Base-by-base conservation (phyloP, 1,284 basidiomycete species). In the Veloboletus limbatus region DNA sequence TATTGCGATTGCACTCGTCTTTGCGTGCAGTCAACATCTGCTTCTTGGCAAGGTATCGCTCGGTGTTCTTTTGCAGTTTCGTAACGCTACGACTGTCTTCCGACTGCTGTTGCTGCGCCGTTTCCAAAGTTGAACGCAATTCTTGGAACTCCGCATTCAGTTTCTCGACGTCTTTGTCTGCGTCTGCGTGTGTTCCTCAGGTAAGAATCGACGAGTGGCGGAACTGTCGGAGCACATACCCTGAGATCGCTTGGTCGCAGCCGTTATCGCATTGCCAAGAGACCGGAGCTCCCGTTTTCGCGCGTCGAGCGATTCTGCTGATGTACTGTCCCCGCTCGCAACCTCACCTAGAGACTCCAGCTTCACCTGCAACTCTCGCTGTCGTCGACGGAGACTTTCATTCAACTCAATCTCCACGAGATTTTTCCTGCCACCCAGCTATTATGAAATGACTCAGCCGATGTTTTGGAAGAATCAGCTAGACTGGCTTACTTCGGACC, bases 1-100 rank as follows among this genome's bases (percentile, higher is more conserved):
- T 97, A 60, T 89, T 93, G 54, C 90, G 82, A 62, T 92, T 94
- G 64, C 90, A 94, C 61, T 97, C 92, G 52, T 97, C 95, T 62
- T 92, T 92, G 43, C 94, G 83, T 36, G 78, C 79, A 16, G 81
- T 59, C 11, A 98, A 73, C 70, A 95, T 88, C 62, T 93, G 88
- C 34, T 87, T 81, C 69, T 98, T 98, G 32, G 91, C 84, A 6
- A 97, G 78, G 67, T 96, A 97, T 22, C 95, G 82, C 61, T 99
- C 96, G 0, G 93, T 91, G 55, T 83, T 90, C 77, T 98, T 98
- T 66, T 97, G 93, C 54, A 96, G 88, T 52, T 85, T 82, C 22
- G 90, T 82, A 49, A 97, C 92, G 26, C 79, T 83, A 8, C 92
- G 84, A 28, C 79, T 85, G 54, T 94, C 92, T 59, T 97, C 94